A percentile compares a stretch with the other conserved stretches of the same genome.
Evolutionary conservation across 2,329 filamentous ascomycete genomes (phyloP).

Genomic region (Aurifilum marmelostoma): DNA sequence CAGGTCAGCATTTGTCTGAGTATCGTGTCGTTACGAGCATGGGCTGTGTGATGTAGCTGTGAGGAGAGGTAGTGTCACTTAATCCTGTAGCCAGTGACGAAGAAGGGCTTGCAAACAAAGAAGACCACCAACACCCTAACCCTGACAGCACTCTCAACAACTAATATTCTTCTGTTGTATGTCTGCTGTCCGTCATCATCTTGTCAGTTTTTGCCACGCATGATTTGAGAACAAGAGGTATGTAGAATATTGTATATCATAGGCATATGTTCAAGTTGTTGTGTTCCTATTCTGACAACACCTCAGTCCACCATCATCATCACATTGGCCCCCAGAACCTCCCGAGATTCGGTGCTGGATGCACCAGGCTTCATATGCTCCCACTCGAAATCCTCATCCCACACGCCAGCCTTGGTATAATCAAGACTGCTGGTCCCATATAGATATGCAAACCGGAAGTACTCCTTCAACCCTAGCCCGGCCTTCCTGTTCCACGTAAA

Average conservation of each 20-base stretch:
- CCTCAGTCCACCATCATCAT: constrained; percentile 25
- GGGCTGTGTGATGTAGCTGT: too few relatives aligned
- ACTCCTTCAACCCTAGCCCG: constrained; percentile 59
- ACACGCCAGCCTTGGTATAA: constrained; percentile 76
- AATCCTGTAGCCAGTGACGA: too few relatives aligned
- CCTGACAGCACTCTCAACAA: neutral
- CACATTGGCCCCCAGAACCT: constrained; percentile 25
- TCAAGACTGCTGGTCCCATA: constrained; percentile 66
- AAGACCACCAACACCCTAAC: neutral
- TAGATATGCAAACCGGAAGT: constrained; percentile 79
- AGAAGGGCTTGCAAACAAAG: neutral
- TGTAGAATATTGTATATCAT: too few relatives aligned
- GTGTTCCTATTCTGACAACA: too few relatives aligned
- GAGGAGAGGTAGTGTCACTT: too few relatives aligned
- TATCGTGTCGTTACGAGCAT: neutral
- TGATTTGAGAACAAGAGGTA: too few relatives aligned
- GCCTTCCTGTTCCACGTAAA: constrained; percentile 64
- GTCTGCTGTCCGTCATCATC: neutral
- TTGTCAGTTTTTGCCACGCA: neutral
- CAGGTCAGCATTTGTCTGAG: too few relatives aligned
- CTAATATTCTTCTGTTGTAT: too few relatives aligned
- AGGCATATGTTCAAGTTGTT: too few relatives aligned
- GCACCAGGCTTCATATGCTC: constrained; percentile 65
- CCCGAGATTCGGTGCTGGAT: constrained; percentile 46
- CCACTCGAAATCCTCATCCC: constrained; percentile 69